phyloP scores from a whole-genome alignment of 1,139 yeast species.

The Yamadazyma membranifaciens region DNA sequence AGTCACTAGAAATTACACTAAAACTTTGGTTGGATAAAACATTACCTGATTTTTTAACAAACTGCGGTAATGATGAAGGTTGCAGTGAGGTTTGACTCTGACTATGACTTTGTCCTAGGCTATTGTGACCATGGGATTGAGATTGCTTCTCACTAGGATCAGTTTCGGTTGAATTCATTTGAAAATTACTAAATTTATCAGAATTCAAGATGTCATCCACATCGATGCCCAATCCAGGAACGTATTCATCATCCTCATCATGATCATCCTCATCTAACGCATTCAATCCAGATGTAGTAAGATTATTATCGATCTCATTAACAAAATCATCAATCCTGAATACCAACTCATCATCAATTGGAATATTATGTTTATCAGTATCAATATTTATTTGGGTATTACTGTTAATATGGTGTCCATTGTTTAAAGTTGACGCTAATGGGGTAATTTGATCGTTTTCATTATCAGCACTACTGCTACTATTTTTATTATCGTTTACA shows the following conservation, averaged over 20 bases:
- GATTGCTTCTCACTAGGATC: background rate
- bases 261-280: constrained; percentile 23
- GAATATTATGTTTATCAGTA: constrained; percentile 25
- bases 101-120: background rate
- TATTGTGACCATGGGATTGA: background rate
- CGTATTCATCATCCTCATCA: constrained; percentile 34
- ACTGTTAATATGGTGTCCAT: background rate
- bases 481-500: background rate
- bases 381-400: background rate
- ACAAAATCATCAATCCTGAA: constrained; percentile 43
- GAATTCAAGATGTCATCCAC: constrained; percentile 46
- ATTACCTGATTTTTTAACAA: constrained; percentile 1
- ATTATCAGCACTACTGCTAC: background rate
- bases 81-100: constrained; percentile 2
- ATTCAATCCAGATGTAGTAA: constrained; percentile 15
- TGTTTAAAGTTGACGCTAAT: background rate
- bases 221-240: constrained; percentile 44
- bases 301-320: constrained; percentile 24
- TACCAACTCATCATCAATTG: constrained; percentile 33
- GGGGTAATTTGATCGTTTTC: background rate
- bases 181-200: constrained; percentile 39
- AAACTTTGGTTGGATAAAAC: constrained; percentile 7
- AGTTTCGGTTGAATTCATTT: constrained; percentile 13
- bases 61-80: background rate
- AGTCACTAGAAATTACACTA: constrained; percentile 17